Evolutionary conservation across 2,329 filamentous ascomycete species (phyloP), one percentile per base, ranked within the genome.

Genomic region (Fusarium tjaetaba): DNA sequence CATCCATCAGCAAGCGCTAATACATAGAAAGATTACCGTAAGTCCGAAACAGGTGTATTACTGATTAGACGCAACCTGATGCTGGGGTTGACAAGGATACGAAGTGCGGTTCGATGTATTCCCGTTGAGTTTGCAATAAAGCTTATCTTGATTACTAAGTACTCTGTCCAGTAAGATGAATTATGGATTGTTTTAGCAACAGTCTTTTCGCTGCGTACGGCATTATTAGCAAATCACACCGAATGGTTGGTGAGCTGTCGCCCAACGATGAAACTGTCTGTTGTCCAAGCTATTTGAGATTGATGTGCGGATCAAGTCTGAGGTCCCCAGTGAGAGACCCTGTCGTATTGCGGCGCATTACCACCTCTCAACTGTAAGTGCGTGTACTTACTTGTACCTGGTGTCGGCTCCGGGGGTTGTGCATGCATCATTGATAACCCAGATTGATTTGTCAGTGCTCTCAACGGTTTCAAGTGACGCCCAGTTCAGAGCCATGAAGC

Each of bases 401-500:
- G 65, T 75, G 70, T 76, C 73, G 74, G 74, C 70, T 76, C 74
- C 74, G 70, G 73, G 72, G 74, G 59, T 63, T 73, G 64, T 77
- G 66, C 58, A 69, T 65, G 51, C 46, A 73, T 46, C 41, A 52
- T 41, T 76, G 70, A 75, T 60, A 26, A 34, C 30, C 30, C 16
- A 58, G 7, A 61, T 60, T 71, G 71, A 77, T 77, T 77, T 77
- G 75, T 73, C 71, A 73, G 28, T 30, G 43, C n/a, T 55, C 26
- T 38, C 34, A 46, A 36, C 42, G n/a, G 32, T 9, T 22, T 53
- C 8, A 20, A 55, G 39, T 46, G 46, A 28, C 65, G 60, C 34
- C 43, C 26, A 63, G 58, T 55, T 65, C 61, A 58, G 34, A 42
- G 30, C 43, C 28, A 36, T 39, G 42, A 51, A 46, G 34, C 20